phyloP scores from a whole-genome alignment of 2,329 filamentous ascomycete genomes.

The Venturia carpophila region DNA sequence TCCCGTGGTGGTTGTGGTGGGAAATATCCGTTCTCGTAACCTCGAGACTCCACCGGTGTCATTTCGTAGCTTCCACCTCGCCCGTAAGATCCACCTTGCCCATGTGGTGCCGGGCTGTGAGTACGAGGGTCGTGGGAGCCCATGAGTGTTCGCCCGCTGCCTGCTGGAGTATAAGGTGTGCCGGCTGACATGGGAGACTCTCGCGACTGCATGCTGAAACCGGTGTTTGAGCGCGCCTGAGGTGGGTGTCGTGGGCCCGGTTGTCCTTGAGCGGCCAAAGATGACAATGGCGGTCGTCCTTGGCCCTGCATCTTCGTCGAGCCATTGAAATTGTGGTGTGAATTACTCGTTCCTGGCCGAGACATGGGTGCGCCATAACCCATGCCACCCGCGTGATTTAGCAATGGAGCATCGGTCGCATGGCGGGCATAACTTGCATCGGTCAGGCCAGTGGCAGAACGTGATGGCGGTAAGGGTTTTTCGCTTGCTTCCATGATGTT shows the following conservation, averaged over 20 bases:
- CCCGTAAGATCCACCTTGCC: neutral
- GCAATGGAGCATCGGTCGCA: constrained; percentile 48
- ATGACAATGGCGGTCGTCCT: neutral
- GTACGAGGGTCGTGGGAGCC: constrained; percentile 14
- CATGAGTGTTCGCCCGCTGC: constrained; percentile 9
- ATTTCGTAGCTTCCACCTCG: constrained; percentile 17
- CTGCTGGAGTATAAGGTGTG: constrained; percentile 2
- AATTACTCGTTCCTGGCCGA: constrained; percentile 17
- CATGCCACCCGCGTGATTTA: constrained; percentile 54
- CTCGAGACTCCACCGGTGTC: constrained; percentile 17
- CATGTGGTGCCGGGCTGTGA: constrained; percentile 4
- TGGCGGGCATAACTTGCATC: constrained; percentile 51
- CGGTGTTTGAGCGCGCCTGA: constrained; percentile 8
- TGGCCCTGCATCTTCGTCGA: constrained; percentile 14
- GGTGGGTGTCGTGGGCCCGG: constrained; percentile 5
- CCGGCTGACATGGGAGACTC: constrained; percentile 5
- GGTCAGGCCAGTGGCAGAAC: constrained; percentile 47
- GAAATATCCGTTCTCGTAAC: constrained; percentile 14
- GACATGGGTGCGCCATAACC: constrained; percentile 36
- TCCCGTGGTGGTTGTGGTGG: neutral
- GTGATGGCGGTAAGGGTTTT: constrained; percentile 37
- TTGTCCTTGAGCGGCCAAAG: neutral
- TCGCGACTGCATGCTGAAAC: neutral
- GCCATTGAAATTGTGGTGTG: constrained; percentile 14
- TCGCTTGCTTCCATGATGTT: constrained; percentile 34